Base-by-base conservation (phyloP, 2,329 filamentous ascomycete genomes). In the Blastomyces percursus region DNA sequence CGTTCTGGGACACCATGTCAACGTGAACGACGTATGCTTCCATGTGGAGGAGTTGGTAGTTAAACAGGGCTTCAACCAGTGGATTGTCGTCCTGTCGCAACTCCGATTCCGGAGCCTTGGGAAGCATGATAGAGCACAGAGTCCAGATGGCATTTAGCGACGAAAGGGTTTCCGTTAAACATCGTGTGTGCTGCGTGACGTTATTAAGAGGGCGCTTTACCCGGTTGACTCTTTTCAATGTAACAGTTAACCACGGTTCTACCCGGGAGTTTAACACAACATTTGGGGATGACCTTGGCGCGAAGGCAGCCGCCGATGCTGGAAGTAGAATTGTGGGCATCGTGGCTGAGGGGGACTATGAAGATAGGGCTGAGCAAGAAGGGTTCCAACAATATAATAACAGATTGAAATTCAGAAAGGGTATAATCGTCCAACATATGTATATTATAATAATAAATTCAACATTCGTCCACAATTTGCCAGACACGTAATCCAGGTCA, bases 11-110 rank as follows among this genome's bases (percentile, higher is more conserved):
- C 64, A 99, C 93, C 91, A 97, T 96, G 80, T 99, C 94, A 77
- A 99, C 91, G 77, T 97, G 93, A 65, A 99, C 94, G 70, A 97
- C 93, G 76, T 99, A 99, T 60, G 94, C 94, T 79, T 97, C 92
- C 70, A 97, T 81, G 75, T 96, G 91, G 72, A 96, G 81, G 73
- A 96, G 84, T 80, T 95, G 89, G 77, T 93, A 94, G 83, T 95
- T 95, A 83, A 89, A 91, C 66, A 96, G 80, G 66, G 89, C 90
- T 78, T 96, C 91, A 68, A 93, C 82, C 67, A 96, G 81, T 55
- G 89, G 89, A 73, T 95, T 90, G 60, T 85, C 79, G 73, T 96
- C 91, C 76, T 87, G 87, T 76, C 85, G 86, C 73, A 96, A 82
- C 70, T 96, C 90, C 50, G 90, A 79, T 71, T 96, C 90, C 65